Conservation (phyloP, 2,329 filamentous ascomycete genomes). For the Ceratocystis colombiana region DNA sequence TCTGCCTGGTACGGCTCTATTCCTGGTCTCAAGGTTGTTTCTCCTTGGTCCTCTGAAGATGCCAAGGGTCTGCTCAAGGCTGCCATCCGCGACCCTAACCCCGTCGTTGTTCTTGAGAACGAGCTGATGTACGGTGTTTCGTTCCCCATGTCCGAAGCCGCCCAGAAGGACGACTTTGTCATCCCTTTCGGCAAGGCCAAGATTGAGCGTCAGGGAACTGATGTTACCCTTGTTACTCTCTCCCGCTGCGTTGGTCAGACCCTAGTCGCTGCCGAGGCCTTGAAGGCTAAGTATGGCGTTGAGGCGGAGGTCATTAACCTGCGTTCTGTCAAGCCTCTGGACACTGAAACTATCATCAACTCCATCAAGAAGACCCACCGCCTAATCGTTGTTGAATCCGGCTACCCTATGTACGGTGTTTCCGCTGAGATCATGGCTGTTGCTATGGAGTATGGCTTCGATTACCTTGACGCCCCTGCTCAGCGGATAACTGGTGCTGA, state of each 20-base stretch:
- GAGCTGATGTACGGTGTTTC: constrained; percentile 83
- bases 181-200: constrained; percentile 98
- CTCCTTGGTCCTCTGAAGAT: constrained; percentile 93
- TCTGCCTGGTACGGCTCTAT: constrained; percentile 98
- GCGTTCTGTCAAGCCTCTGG: constrained; percentile 91
- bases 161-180: constrained; percentile 93
- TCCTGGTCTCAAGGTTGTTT: constrained; percentile 91
- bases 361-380: constrained; percentile 98
- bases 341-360: constrained; percentile 88
- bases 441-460: constrained; percentile 95
- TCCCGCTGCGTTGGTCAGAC: constrained; percentile 94
- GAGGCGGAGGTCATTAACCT: constrained; percentile 97
- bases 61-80: constrained; percentile 97
- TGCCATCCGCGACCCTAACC: constrained; percentile 95
- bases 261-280: constrained; percentile 73
- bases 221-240: constrained; percentile 87
- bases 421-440: constrained; percentile 85
- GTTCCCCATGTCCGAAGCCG: constrained; percentile 96
- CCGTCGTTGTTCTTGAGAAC: constrained; percentile 83
- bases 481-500: constrained; percentile 93
- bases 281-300: constrained; percentile 94
- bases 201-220: constrained; percentile 91
- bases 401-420: constrained; percentile 92
- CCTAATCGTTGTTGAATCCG: constrained; percentile 85
- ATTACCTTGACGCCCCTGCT: constrained; percentile 90